Base-by-base conservation (phyloP, 345 rosid species). In the Linum trigynum region DNA sequence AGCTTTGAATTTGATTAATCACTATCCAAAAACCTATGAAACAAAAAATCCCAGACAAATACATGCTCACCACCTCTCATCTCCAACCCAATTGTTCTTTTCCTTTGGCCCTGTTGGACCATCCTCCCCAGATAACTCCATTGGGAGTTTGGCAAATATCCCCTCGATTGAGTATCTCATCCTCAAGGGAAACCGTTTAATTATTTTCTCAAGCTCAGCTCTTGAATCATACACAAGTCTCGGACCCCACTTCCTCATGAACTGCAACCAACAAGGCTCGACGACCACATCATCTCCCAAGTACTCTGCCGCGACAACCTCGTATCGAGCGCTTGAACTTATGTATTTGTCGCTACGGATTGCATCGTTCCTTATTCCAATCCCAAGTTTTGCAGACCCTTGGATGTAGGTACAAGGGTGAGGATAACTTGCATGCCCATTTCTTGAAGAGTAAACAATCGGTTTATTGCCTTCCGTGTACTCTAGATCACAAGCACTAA, bases 61-160 rank as follows among this genome's bases (percentile, higher is more conserved):
- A 48, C 3, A 9, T 48, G 14, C 53, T 48, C 53, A 48, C 53
- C 61, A 57, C 12, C 98, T 81, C 76, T 88, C 97, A 32, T 94
- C 99, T 3, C 92, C 96, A 43, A 77, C 70, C 97, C 95, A 90
- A 50, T 85, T 88, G 72, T 86, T 83, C 86, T 90, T 92, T 82
- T 88, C 95, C 81, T 90, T 92, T 0, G 99, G 96, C 16, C 98
- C 98, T 0, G 97, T 86, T 4, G 97, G 96, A 59, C 97, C 97
- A 69, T 84, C 87, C 63, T 90, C 99, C 7, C 90, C 85, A 2
- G 51, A 84, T 37, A 94, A 78, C 76, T 86, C 92, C 42, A 73
- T 56, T 2, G 95, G 96, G 23, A 90, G 72, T 82, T 79, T 84
- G 3, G 41, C 61, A 7, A 83, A 55, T 10, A 82, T 67, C 56